Base-by-base conservation (phyloP, 2,329 filamentous ascomycete species). In the Aspergillus puulaauensis region DNA sequence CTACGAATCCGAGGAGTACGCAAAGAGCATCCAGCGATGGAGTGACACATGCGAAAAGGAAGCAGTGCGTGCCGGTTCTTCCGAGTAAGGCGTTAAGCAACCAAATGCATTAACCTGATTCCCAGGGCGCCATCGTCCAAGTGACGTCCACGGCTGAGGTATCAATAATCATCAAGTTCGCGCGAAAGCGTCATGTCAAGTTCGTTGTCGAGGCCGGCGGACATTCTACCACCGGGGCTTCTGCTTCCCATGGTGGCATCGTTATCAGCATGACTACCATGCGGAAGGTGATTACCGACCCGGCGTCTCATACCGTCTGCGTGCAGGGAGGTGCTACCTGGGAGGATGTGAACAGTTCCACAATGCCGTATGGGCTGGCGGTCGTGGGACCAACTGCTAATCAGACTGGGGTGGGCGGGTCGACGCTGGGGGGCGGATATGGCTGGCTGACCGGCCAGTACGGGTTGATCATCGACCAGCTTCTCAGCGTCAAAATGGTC, bases 331-430 rank as follows among this genome's bases (percentile, higher is more conserved):
- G 35, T n/a, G 35, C 35, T 15, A 37, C 35, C 4, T 37, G 35
- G 35, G 35, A n/a, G 1, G 35, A 37, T 14, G 35, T 37, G 2
- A 37, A 37, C 2, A 8, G 15, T 0, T 14, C 35, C 2, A n/a
- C 35, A 1, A 3, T 12, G 14, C 5, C 5, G 2, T 14, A 37
- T 0, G 6, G 15, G 0, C 35, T 37, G 2, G 35, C 35, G 2
- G 35, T 37, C 35, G 35, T 37, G 5, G 35, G 35, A 31, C 27
- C 27, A 11, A 31, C 35, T 37, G 35, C 35, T 15, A 11, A 31
- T 31, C 35, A 37, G 15, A 37, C 35, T 15, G 35, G 35, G 5
- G 15, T 37, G 5, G 35, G 35, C 12, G 35, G 35, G 3, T 15
- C 12, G 12, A 37, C 35, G 15, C 14, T 37, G 12, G 35, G 35